Evolutionary conservation across 768 basidiomycete genomes (phyloP), one percentile per base, ranked within the genome.

Genomic region (Mycena rebaudengoi): DNA sequence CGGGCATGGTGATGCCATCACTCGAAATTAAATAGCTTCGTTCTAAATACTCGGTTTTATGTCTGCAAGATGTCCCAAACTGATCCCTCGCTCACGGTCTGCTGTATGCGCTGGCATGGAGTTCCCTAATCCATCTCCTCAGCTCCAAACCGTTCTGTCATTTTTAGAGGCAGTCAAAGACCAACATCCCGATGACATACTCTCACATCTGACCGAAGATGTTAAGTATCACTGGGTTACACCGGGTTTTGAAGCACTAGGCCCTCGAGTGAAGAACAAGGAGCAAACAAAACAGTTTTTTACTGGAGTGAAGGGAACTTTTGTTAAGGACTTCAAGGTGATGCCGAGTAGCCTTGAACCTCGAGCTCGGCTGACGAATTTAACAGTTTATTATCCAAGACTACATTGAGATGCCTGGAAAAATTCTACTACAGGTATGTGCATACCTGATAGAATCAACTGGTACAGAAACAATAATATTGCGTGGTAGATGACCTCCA

Each of bases 51-150:
- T n/a, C n/a, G n/a, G n/a, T n/a, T n/a, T n/a, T n/a, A n/a, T n/a
- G n/a, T n/a, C n/a, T n/a, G n/a, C n/a, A n/a, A n/a, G n/a, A n/a
- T n/a, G n/a, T n/a, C n/a, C n/a, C n/a, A n/a, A n/a, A n/a, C n/a
- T n/a, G n/a, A n/a, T n/a, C n/a, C n/a, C n/a, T n/a, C n/a, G n/a
- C n/a, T n/a, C n/a, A n/a, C n/a, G n/a, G n/a, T n/a, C n/a, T n/a
- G n/a, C n/a, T n/a, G n/a, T n/a, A n/a, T n/a, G n/a, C n/a, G n/a
- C 33, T 23, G 23, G 20, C 51, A 53, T 53, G 51, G 48, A 50
- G 30, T 50, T 50, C 32, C 32, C 30, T 20, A 33, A 33, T 32
- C 30, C 48, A 7, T 50, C 48, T 13, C 30, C 48, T 7, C 48
- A 50, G 48, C 48, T 50, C n/a, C 48, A 50, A 50, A 33, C 48